These are phyloP conservation scores for Phragmites australis DNA, from an alignment of 176 grass and related monocot genomes.

Conservation along the genomic window DNA sequence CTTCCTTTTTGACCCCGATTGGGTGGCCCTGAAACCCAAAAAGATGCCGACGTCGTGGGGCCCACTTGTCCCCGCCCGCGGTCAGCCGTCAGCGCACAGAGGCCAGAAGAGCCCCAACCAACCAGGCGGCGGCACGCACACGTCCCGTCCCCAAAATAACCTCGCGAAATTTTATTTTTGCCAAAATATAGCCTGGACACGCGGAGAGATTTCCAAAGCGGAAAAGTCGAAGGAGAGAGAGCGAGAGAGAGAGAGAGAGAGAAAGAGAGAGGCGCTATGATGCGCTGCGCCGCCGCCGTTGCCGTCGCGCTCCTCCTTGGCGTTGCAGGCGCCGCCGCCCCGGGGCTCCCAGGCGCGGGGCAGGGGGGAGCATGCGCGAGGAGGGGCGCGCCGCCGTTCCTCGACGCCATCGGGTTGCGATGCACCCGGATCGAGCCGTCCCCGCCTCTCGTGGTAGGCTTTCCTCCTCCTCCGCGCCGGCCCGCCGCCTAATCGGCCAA, in stretches of 20 bases:
- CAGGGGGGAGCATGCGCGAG: conserved; percentile 25
- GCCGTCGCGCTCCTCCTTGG: conserved; percentile 22
- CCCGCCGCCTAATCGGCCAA: neutral
- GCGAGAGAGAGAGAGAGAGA: neutral
- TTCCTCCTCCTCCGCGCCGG: neutral
- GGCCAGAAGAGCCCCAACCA: conserved; percentile 3
- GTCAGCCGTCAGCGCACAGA: neutral
- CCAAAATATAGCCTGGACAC: conserved; percentile 23
- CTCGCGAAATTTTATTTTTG: neutral
- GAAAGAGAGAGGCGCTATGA: neutral
- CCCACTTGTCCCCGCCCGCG: neutral
- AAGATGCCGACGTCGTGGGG: neutral
- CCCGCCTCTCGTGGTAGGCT: conserved; percentile 52
- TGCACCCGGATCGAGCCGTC: conserved; percentile 61
- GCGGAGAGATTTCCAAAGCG: conserved; percentile 35
- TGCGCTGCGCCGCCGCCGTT: conserved; percentile 9
- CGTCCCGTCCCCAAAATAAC: conserved; percentile 21
- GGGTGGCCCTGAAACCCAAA: neutral
- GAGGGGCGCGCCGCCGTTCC: conserved; percentile 42
- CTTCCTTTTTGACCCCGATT: neutral
- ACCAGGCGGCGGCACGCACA: neutral
- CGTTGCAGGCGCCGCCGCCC: neutral
- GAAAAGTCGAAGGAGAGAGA: neutral
- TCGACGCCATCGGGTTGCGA: conserved; percentile 42
- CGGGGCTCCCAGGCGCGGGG: neutral